Base-by-base conservation (phyloP, 2,329 filamentous ascomycete species). In the Aphanocladium album region DNA sequence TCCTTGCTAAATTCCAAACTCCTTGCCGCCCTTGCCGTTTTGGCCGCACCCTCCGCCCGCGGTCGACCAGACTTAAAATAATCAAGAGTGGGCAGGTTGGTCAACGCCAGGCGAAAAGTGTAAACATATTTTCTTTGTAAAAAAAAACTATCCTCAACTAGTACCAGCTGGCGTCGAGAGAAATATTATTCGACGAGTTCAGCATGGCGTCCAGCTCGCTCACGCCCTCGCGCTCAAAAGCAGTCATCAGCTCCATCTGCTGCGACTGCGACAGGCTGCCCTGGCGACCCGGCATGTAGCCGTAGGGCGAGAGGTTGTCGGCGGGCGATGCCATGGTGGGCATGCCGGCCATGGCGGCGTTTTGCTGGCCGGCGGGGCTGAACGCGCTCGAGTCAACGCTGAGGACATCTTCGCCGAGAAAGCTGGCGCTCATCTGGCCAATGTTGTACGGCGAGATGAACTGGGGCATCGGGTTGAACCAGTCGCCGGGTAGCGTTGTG, bases 181-280 rank as follows among this genome's bases (percentile, higher is more conserved):
- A 57, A 61, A 74, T 64, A 12, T 64, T 62, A 11, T 64, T 67
- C 1, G 65, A 69, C 2, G 69, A 74, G 74, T 75, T 84, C 66
- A 88, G 72, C 60, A 85, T 84, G 16, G 79, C 79, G 64, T 87
- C 81, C 66, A 88, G 87, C 55, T 87, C 85, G 27, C 76, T 77
- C 70, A 87, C 76, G 0, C 85, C 86, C 65, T 88, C 83, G 66
- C 79, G 89, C 72, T 95, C 89, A 37, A 96, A 80, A 53, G 87
- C 86, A 60, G 87, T 85, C 89, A 96, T 91, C 41, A 96, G 78
- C 76, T 96, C 90, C 64, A 88, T 76, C 73, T 95, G 91, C 73
- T 96, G 90, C 68, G 91, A 84, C 64, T 92, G 88, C 62, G 87
- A 93, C 35, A 96, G 77, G 62, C 82, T 89, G 65, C 86, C 91